Evolutionary conservation across 257 asterid species (phyloP), one percentile per base, ranked within the genome.

Genomic region (Forsythia viridissima): DNA sequence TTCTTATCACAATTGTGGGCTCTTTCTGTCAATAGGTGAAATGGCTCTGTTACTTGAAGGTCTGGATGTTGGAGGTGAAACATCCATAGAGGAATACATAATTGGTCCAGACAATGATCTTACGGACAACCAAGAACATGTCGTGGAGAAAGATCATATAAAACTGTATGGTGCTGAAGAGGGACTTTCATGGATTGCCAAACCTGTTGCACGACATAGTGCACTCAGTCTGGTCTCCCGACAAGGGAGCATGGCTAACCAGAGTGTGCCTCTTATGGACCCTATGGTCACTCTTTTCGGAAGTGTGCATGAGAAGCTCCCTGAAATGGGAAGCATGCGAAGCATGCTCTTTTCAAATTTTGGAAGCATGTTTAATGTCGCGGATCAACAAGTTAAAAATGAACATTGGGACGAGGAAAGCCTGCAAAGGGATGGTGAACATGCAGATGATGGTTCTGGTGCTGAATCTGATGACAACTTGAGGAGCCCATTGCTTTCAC

Each of bases 31-130:
- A 43, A 71, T 89, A 96, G 98, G 97, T 80, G 99, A 96, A 85
- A 92, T 96, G 99, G 97, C 99, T 78, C 81, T 96, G 79, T 82
- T 96, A 79, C 80, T 91, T 15, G 99, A 96, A 84, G 99, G 99
- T 66, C 67, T 92, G 42, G 93, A 84, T 11, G 85, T 80, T 36
- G 99, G 99, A 80, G 97, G 94, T 6, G 97, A 93, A 2, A 89
- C 96, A n/a, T 84, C 97, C 41, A 87, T 96, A 2, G 98, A 96
- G 81, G 97, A 93, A 81, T 96, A 96, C 72, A 82, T 93, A 81
- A 93, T 96, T 37, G 87, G 90, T 61, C 93, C 97, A 8, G 98
- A 93, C 79, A 81, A 83, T 4, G 97, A 88, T 36, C 92, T 90
- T 42, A 74, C 80, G 1, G 91, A 86, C 9, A 79, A 16, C 87